Conservation (phyloP, 2,329 filamentous ascomycete genomes). For the Cladosporium sp. region DNA sequence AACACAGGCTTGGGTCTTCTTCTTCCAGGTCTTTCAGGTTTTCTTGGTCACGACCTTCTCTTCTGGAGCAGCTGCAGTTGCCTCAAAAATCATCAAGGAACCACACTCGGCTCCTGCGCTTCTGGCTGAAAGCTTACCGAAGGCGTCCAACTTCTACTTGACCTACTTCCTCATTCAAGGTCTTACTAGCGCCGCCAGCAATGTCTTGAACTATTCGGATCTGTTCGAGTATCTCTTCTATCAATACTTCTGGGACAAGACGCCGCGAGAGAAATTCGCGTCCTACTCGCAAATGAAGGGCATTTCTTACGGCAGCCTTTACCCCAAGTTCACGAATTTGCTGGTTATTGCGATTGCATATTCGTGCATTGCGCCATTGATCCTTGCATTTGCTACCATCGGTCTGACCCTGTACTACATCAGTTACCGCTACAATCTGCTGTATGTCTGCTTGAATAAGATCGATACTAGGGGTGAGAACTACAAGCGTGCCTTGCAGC, state of each 20-base stretch:
- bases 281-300: slow-evolving; percentile 40
- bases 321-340: slow-evolving; percentile 46
- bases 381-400: slow-evolving; percentile 43
- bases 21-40: slow-evolving; percentile 39
- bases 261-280: slow-evolving; percentile 44
- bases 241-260: slow-evolving; percentile 35
- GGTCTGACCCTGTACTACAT: slow-evolving; percentile 44
- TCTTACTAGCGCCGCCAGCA: slow-evolving; percentile 26
- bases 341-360: slow-evolving; percentile 43
- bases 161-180: slow-evolving; percentile 39
- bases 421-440: slow-evolving; percentile 47
- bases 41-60: slow-evolving; percentile 39
- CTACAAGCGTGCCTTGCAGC: slow-evolving; percentile 44
- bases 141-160: slow-evolving; percentile 39
- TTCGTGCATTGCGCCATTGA: slow-evolving; percentile 46
- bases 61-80: slow-evolving; percentile 34
- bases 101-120: slow-evolving; percentile 30
- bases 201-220: slow-evolving; percentile 31
- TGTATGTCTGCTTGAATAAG: slow-evolving; percentile 44
- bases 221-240: slow-evolving; percentile 32
- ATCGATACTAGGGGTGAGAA: slow-evolving; percentile 46
- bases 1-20: slow-evolving; percentile 37
- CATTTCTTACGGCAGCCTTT: slow-evolving; percentile 43
- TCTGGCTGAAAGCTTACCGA: slow-evolving; percentile 34
- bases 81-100: slow-evolving; percentile 30